These are phyloP conservation scores for Corymbia citriodora DNA, from an alignment of 441 rosid genomes.

Conservation along the genomic window DNA sequence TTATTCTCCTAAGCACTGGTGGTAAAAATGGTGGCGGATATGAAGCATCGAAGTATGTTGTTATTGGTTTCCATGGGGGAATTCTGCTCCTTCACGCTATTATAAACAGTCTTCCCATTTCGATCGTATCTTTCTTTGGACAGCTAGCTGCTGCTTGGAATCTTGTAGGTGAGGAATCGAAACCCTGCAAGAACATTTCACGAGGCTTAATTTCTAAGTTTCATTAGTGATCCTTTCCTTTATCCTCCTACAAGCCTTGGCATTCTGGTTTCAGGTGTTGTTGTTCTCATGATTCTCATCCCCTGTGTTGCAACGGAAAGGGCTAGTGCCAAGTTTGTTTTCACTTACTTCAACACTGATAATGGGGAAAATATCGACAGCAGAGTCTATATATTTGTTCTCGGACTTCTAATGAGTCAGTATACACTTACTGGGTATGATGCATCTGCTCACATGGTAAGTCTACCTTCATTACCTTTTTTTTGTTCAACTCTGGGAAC, in stretches of 20 bases:
- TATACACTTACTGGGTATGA: conserved; percentile 92
- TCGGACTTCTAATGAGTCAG: conserved; percentile 96
- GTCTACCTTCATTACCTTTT: background rate
- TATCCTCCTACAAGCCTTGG: background rate
- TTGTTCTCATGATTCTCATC: conserved; percentile 76
- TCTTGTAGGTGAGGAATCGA: conserved; percentile 46
- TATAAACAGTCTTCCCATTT: conserved; percentile 82
- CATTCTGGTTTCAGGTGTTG: conserved; percentile 43
- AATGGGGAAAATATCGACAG: conserved; percentile 64
- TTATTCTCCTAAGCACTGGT: conserved; percentile 84
- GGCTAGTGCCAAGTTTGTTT: conserved; percentile 86
- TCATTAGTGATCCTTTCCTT: background rate
- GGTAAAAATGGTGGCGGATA: conserved; percentile 95
- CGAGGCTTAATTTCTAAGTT: background rate
- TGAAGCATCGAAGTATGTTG: conserved; percentile 72
- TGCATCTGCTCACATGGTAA: conserved; percentile 98
- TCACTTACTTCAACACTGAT: conserved; percentile 80
- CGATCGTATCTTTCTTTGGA: conserved; percentile 70
- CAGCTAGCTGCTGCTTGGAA: conserved; percentile 95
- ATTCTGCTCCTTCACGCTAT: conserved; percentile 69
- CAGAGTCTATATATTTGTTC: conserved; percentile 67
- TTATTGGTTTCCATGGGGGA: conserved; percentile 72
- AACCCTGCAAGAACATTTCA: background rate
- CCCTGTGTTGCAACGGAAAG: conserved; percentile 78
- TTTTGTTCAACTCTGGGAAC: background rate